phyloP scores from a whole-genome alignment of 116 monocot species.

The Posidonia oceanica region DNA sequence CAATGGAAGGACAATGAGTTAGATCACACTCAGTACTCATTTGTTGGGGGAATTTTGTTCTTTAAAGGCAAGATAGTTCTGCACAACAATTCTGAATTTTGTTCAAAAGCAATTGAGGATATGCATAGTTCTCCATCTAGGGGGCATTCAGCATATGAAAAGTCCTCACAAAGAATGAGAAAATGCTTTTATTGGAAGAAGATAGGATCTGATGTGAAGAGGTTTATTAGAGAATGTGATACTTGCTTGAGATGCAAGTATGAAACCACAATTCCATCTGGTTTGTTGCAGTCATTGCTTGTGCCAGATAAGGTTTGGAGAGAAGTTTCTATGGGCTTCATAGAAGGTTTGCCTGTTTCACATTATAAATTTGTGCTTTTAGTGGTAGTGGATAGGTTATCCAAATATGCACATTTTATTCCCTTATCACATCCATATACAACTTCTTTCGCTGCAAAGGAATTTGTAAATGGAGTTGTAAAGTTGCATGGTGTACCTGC shows the following conservation, averaged over 20 bases:
- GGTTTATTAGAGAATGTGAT: not conserved
- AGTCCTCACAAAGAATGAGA: too few relatives aligned
- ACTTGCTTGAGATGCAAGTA: not conserved
- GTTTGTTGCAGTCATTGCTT: not conserved
- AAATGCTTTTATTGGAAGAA: not conserved
- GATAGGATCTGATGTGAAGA: not conserved
- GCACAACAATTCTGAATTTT: too few relatives aligned
- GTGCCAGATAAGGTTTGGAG: not conserved
- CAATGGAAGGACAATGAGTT: too few relatives aligned
- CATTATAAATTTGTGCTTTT: not conserved
- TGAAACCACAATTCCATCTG: not conserved
- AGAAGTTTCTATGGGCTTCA: not conserved
- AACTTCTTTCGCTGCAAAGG: not conserved
- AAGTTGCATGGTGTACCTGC: not conserved
- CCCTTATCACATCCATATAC: not conserved
- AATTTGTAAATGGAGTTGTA: not conserved
- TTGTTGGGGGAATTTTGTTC: too few relatives aligned
- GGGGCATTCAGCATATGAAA: too few relatives aligned
- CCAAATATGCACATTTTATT: not conserved
- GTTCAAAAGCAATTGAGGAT: too few relatives aligned
- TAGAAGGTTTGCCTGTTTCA: not conserved
- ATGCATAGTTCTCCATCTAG: too few relatives aligned
- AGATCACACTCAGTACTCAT: too few relatives aligned
- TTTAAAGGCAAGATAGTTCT: too few relatives aligned
- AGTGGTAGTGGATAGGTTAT: not conserved